phyloP scores from a whole-genome alignment of 2,329 filamentous ascomycete genomes.

The Phaeosphaeria sp. region DNA sequence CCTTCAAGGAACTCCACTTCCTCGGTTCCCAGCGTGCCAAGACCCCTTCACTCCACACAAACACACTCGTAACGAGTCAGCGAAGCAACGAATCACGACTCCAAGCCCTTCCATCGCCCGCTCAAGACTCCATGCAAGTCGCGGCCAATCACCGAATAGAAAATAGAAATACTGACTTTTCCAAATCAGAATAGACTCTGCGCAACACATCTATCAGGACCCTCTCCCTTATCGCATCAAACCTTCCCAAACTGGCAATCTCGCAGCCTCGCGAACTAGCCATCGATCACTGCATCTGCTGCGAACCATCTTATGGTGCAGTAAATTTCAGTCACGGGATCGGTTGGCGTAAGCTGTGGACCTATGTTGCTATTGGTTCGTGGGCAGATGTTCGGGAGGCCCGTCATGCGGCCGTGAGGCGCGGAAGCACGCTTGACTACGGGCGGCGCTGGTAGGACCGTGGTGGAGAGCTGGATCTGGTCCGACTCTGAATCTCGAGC shows the following conservation, averaged over 20 bases:
- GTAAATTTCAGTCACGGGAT: constrained; percentile 22
- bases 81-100: constrained; percentile 2
- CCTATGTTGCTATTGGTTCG: neutral
- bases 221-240: neutral
- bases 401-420: constrained; percentile 13
- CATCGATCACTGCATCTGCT: constrained; percentile 44
- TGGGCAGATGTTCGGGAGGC: constrained; percentile 2
- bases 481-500: too few species aligned
- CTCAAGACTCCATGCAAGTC: neutral
- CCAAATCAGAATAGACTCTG: neutral
- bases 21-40: constrained; percentile 7
- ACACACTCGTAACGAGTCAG: constrained; percentile 5
- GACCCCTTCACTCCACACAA: constrained; percentile 9
- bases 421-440: neutral
- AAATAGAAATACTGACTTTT: too few species aligned
- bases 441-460: neutral
- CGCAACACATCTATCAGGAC: neutral
- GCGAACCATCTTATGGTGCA: constrained; percentile 35
- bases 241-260: constrained; percentile 34
- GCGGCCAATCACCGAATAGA: neutral
- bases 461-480: neutral
- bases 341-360: constrained; percentile 2
- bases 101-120: neutral
- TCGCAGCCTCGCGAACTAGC: constrained; percentile 4
- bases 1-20: neutral